Evolutionary conservation across 2,329 filamentous ascomycete genomes (phyloP).

Genomic region (Trichoderma citrinoviride): DNA sequence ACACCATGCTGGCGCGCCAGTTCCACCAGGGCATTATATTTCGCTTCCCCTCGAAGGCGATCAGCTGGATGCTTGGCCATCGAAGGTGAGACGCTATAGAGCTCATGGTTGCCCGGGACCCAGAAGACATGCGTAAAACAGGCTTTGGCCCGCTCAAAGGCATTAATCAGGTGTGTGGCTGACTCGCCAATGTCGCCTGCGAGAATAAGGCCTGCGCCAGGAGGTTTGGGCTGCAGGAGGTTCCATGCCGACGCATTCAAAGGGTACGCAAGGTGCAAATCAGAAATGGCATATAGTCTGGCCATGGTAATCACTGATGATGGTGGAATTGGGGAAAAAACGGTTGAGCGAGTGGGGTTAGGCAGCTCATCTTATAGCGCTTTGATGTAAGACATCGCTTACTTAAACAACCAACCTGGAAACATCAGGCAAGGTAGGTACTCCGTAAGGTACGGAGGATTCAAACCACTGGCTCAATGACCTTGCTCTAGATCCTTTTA

Average conservation of each 20-base stretch:
- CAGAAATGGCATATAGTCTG: slow-evolving; percentile 13
- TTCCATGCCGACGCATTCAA: slow-evolving; percentile 9
- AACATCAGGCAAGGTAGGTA: too few relatives aligned
- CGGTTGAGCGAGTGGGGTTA: slow-evolving; percentile 1
- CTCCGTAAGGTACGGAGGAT: too few relatives aligned
- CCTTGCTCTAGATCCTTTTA: too few relatives aligned
- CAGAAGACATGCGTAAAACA: slow-evolving; percentile 16
- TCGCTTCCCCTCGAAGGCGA: neutral
- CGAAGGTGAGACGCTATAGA: slow-evolving; percentile 3
- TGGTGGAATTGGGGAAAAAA: neutral
- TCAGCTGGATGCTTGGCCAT: slow-evolving; percentile 1
- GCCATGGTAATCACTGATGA: neutral
- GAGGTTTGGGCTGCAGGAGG: slow-evolving; percentile 4
- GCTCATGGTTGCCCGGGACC: slow-evolving; percentile 16
- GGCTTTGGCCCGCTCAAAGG: slow-evolving; percentile 11
- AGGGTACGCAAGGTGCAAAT: slow-evolving; percentile 12
- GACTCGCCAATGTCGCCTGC: slow-evolving; percentile 15
- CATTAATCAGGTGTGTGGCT: neutral
- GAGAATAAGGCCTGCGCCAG: slow-evolving; percentile 4
- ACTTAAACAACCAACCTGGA: neutral
- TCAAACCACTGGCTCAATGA: too few relatives aligned
- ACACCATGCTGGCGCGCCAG: slow-evolving; percentile 8
- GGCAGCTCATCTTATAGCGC: neutral
- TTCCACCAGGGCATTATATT: slow-evolving; percentile 8
- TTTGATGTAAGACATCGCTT: neutral